Conservation (phyloP, 2,329 filamentous ascomycete species). For the Xylariaceae sp. region DNA sequence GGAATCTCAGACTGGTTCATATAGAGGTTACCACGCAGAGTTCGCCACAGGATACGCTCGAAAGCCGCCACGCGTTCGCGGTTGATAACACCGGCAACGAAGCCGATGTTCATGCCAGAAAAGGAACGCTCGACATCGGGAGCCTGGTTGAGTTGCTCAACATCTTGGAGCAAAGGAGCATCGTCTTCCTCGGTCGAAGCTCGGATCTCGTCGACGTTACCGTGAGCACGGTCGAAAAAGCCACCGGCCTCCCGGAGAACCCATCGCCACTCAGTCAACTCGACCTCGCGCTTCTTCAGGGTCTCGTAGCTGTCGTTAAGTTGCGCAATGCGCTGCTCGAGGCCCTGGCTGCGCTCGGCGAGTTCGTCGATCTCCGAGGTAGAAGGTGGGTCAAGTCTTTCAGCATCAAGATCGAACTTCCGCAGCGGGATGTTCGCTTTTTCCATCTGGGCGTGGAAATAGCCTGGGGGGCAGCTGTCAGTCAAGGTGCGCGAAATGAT, state of each 20-base stretch:
- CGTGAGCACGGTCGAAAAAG: constrained; percentile 95
- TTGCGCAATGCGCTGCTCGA: constrained; percentile 86
- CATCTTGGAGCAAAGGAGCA: constrained; percentile 84
- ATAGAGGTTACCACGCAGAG: constrained; percentile 93
- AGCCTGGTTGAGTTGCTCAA: constrained; percentile 71
- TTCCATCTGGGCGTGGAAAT: constrained; percentile 94
- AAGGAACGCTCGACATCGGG: constrained; percentile 78
- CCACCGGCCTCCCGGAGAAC: constrained; percentile 92
- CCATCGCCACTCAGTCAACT: constrained; percentile 97
- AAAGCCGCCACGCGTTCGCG: constrained; percentile 91
- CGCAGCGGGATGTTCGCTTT: constrained; percentile 81
- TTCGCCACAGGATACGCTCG: constrained; percentile 95
- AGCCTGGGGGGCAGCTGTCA: constrained; percentile 53
- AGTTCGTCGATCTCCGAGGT: constrained; percentile 96
- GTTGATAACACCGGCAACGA: constrained; percentile 92
- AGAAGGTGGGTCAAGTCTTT: constrained; percentile 79
- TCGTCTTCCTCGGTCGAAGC: constrained; percentile 87
- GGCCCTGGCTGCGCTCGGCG: constrained; percentile 81
- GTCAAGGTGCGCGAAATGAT: constrained; percentile 12
- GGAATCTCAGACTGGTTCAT: constrained; percentile 99
- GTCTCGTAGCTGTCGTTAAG: constrained; percentile 98
- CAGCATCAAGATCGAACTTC: constrained; percentile 84
- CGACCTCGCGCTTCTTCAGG: constrained; percentile 93
- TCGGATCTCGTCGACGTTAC: constrained; percentile 93
- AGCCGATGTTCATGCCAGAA: constrained; percentile 97